Conservation (phyloP, 2,329 filamentous ascomycete species). For the Neocucurbitaria cava region DNA sequence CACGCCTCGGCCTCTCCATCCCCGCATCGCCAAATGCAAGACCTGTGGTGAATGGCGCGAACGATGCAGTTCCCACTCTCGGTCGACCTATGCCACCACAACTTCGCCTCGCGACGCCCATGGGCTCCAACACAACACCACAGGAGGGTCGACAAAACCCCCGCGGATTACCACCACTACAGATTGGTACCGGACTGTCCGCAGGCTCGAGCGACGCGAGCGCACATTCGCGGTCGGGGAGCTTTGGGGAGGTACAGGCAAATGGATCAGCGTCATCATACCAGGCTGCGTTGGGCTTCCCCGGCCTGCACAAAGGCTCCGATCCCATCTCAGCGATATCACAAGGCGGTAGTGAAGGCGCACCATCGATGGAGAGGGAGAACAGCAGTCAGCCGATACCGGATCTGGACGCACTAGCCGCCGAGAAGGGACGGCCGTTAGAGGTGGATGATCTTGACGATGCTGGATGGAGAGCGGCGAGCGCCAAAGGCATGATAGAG, state of each 20-base stretch:
- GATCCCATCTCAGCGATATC: slow-evolving; percentile 91
- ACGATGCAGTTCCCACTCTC: slow-evolving; percentile 41
- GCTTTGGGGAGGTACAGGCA: slow-evolving; percentile 79
- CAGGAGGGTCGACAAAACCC: slow-evolving; percentile 68
- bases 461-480: slow-evolving; percentile 92
- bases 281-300: slow-evolving; percentile 77
- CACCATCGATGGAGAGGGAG: slow-evolving; percentile 77
- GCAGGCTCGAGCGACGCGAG: slow-evolving; percentile 82
- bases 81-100: slow-evolving; percentile 72
- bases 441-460: slow-evolving; percentile 97
- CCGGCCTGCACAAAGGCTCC: slow-evolving; percentile 71
- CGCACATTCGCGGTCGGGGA: slow-evolving; percentile 81
- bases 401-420: slow-evolving; percentile 78
- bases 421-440: slow-evolving; percentile 81
- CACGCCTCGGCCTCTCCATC: slow-evolving; percentile 86
- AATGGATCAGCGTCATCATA: slow-evolving; percentile 91
- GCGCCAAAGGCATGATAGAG: slow-evolving; percentile 83
- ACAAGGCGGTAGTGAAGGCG: slow-evolving; percentile 74
- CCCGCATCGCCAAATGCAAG: slow-evolving; percentile 85
- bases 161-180: slow-evolving; percentile 61
- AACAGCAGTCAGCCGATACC: slow-evolving; percentile 78
- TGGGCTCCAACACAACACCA: slow-evolving; percentile 77
- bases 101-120: slow-evolving; percentile 84
- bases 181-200: slow-evolving; percentile 62
- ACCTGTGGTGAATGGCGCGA: slow-evolving; percentile 71